These are phyloP conservation scores for Neurospora sp. DNA, from an alignment of 2,329 filamentous ascomycete species.

Conservation along the genomic window DNA sequence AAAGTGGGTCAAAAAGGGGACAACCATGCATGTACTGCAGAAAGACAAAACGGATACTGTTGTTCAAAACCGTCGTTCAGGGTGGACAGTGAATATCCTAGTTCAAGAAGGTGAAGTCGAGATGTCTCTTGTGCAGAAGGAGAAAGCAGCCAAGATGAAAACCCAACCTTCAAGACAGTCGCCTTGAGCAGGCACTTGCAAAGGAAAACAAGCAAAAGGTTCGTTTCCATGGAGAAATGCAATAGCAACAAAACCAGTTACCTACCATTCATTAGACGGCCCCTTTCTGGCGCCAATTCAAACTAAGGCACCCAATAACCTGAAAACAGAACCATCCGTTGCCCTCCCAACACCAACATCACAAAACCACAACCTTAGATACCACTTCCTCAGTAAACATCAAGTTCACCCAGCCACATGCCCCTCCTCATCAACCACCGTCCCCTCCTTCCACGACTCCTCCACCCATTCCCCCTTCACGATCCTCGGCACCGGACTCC, in stretches of 20 bases:
- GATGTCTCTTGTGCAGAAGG: neutral
- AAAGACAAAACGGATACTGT: neutral
- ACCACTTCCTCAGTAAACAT: neutral
- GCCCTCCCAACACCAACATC: neutral
- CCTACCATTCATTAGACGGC: neutral
- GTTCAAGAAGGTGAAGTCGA: neutral
- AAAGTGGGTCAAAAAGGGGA: neutral
- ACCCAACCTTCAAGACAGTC: neutral
- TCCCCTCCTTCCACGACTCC: constrained; percentile 70
- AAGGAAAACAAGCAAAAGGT: neutral
- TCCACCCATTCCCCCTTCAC: constrained; percentile 65
- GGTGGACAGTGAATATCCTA: neutral
- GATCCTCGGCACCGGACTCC: constrained; percentile 50
- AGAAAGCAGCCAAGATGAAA: neutral
- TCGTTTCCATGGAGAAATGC: neutral
- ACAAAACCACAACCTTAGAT: neutral
- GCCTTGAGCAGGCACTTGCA: neutral
- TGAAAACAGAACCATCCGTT: neutral
- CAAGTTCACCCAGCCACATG: constrained; percentile 26
- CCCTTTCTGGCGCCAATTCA: neutral
- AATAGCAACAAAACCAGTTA: neutral
- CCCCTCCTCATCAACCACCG: constrained; percentile 68
- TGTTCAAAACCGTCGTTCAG: neutral
- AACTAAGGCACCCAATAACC: neutral
- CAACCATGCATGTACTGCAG: neutral